Evolutionary conservation across 2,329 filamentous ascomycete species (phyloP).

Genomic region (Pseudocercospora eumusae): DNA sequence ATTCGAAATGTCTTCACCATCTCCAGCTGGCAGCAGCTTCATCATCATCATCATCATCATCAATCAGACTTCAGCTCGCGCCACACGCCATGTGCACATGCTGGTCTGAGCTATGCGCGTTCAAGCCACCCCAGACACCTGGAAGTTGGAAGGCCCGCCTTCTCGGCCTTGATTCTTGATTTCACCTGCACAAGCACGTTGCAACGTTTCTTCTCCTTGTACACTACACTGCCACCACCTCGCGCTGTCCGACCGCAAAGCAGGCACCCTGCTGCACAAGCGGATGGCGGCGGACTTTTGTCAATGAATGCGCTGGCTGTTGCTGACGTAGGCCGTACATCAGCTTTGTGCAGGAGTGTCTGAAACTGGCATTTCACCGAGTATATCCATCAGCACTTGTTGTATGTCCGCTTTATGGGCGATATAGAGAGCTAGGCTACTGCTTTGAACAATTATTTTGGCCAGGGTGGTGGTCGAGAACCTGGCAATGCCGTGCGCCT

Average conservation of each 20-base stretch:
- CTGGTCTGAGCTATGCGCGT: background rate
- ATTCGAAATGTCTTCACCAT: background rate
- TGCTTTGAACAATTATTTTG: conserved; percentile 21
- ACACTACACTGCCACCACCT: conserved; percentile 9
- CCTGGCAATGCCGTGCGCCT: conserved; percentile 22
- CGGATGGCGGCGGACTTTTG: background rate
- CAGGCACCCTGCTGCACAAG: background rate
- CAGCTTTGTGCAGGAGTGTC: background rate
- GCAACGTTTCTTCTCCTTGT: conserved; percentile 3
- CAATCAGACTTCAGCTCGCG: conserved; percentile 3
- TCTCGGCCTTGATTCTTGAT: background rate
- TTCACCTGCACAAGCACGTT: background rate
- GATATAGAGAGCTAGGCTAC: conserved; percentile 11
- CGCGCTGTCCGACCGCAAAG: conserved; percentile 8
- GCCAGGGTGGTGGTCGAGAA: conserved; percentile 11
- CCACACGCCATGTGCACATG: conserved; percentile 2
- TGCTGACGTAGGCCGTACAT: background rate
- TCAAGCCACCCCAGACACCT: conserved; percentile 3
- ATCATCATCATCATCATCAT: background rate
- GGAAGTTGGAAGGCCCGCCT: too few species aligned
- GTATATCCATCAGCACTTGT: too few species aligned
- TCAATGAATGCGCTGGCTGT: background rate
- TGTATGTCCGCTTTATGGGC: background rate
- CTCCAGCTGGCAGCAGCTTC: too few species aligned
- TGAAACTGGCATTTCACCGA: background rate